A percentile compares a stretch with the other conserved stretches of the same genome.
phyloP scores from a whole-genome alignment of 352 stramenopile species.

The Globisporangium okanoganense region DNA sequence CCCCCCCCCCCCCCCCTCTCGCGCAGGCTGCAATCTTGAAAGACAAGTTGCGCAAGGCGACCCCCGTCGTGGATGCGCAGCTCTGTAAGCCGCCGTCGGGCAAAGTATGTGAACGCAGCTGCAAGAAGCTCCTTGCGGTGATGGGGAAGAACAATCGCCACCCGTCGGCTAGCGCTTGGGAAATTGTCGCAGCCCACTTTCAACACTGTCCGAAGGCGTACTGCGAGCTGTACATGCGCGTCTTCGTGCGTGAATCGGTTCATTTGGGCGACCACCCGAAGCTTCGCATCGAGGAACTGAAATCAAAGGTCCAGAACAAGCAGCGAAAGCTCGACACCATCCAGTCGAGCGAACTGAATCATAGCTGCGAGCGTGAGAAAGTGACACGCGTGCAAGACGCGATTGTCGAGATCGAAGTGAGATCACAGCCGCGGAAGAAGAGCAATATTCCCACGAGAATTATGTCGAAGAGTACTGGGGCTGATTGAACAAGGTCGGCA shows the following conservation, averaged over 20 bases:
- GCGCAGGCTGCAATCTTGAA: too few relatives aligned
- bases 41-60: conserved; percentile 49
- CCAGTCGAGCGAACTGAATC: conserved; percentile 17
- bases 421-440: conserved; percentile 38
- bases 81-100: conserved; percentile 45
- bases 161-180: conserved; percentile 61
- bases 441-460: conserved; percentile 28
- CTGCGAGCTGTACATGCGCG: conserved; percentile 62
- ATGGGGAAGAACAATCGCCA: too few relatives aligned
- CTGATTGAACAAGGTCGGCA: conserved; percentile 62
- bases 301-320: conserved; percentile 27
- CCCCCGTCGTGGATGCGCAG: conserved; percentile 60
- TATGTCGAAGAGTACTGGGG: conserved; percentile 53
- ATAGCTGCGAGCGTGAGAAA: conserved; percentile 19
- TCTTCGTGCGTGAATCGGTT: conserved; percentile 60
- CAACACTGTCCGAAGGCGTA: conserved; percentile 53
- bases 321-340: conserved; percentile 30
- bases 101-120: conserved; percentile 37
- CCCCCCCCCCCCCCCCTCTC: too few relatives aligned
- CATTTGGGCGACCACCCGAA: conserved; percentile 64
- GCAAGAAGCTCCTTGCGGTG: conserved; percentile 59
- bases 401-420: conserved; percentile 57
- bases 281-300: conserved; percentile 25
- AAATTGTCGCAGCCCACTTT: conserved; percentile 61
- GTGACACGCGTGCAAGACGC: conserved; percentile 40